phyloP scores from a whole-genome alignment of 495 filamentous ascomycete species.

The Cercophora newfieldiana region DNA sequence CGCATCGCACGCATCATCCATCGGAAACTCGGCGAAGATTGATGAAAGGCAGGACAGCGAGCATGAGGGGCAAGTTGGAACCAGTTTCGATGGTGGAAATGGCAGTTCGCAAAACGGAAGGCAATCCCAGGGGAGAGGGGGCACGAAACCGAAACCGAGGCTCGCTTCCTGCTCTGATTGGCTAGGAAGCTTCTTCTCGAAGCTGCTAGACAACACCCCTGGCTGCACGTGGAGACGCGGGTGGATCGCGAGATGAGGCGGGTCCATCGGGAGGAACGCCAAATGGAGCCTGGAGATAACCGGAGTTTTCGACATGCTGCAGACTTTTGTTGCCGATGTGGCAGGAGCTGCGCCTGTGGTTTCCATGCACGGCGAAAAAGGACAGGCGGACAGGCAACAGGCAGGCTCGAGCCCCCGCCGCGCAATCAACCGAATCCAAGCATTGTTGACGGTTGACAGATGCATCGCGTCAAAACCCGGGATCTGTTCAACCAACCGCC shows the following conservation, averaged over 20 bases:
- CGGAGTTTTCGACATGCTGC: neutral
- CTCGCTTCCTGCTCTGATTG: neutral
- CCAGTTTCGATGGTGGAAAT: neutral
- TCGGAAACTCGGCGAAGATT: neutral
- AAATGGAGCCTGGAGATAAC: neutral
- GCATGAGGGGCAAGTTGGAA: neutral
- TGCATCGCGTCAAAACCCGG: neutral
- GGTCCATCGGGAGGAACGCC: too few species aligned
- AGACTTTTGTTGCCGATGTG: neutral
- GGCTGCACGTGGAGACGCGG: neutral
- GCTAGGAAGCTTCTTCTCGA: neutral
- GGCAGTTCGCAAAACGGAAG: neutral
- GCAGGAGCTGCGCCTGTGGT: neutral
- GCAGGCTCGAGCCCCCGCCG: neutral
- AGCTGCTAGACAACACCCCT: neutral
- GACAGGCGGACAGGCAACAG: too few species aligned
- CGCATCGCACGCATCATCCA: too few species aligned
- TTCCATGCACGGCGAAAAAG: neutral
- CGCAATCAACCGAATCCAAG: neutral
- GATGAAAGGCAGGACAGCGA: neutral
- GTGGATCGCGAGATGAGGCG: neutral
- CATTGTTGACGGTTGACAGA: neutral
- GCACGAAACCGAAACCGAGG: constrained; percentile 8
- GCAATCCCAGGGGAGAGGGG: neutral
- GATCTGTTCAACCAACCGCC: neutral